A percentile compares a stretch with the other conserved stretches of the same genome.
phyloP scores from a whole-genome alignment of 441 rosid species.

The Populus hybrid region DNA sequence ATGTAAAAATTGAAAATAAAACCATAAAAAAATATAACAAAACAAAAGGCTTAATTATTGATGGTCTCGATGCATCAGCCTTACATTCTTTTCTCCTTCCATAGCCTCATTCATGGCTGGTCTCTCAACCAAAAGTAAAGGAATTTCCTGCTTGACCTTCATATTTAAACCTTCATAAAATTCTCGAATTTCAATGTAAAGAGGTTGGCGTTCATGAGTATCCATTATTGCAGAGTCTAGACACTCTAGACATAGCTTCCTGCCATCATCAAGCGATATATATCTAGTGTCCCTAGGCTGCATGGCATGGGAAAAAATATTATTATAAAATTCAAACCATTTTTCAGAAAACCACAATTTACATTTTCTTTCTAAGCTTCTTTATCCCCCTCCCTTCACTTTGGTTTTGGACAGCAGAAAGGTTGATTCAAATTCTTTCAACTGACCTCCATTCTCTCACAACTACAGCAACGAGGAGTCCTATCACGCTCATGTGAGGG shows the following conservation, averaged over 20 bases:
- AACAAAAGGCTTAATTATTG: background rate
- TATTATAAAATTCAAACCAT: constrained; percentile 2
- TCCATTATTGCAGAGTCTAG: constrained; percentile 92
- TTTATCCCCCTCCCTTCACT: background rate
- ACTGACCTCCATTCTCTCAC: constrained; percentile 97
- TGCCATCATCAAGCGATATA: constrained; percentile 85
- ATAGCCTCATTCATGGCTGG: constrained; percentile 89
- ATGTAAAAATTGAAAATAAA: background rate
- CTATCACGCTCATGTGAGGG: constrained; percentile 88
- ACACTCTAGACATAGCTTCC: constrained; percentile 90
- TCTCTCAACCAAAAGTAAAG: constrained; percentile 90
- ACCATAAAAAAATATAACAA: background rate
- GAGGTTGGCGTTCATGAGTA: constrained; percentile 85
- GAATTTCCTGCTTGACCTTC: constrained; percentile 86
- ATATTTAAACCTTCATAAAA: constrained; percentile 89
- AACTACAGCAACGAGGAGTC: constrained; percentile 92
- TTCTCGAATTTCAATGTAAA: constrained; percentile 77
- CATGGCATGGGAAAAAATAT: constrained; percentile 20
- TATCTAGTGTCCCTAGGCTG: constrained; percentile 69
- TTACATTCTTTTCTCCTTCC: constrained; percentile 94
- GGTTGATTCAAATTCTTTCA: background rate
- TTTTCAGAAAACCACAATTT: background rate
- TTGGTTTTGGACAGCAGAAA: background rate
- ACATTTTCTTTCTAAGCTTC: background rate
- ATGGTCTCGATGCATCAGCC: constrained; percentile 18